Percentiles rank a stretch among this genome's conserved stretches.
phyloP scores from a whole-genome alignment of 2,329 filamentous ascomycete genomes.

The Corinectria fuckeliana region DNA sequence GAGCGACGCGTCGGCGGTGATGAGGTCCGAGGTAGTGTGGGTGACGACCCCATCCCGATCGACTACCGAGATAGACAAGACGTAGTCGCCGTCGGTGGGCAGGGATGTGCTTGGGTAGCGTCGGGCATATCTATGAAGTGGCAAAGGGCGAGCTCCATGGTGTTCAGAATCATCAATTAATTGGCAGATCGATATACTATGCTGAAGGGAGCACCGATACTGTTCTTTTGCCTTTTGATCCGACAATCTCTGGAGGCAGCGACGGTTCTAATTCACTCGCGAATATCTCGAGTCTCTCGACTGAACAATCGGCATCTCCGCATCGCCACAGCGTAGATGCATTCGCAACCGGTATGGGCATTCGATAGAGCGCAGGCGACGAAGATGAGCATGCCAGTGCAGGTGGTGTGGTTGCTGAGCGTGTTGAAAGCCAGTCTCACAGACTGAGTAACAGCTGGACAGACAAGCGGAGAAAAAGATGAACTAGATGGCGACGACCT shows the following conservation, averaged over 20 bases:
- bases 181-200: no score
- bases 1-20: slow-evolving; percentile 25
- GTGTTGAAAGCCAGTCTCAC: slow-evolving; percentile 71
- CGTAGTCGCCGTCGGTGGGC: neutral
- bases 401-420: slow-evolving; percentile 64
- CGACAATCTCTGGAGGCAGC: no score
- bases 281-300: no score
- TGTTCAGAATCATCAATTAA: neutral
- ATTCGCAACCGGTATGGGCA: slow-evolving; percentile 32
- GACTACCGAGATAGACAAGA: neutral
- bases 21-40: slow-evolving; percentile 1
- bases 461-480: slow-evolving; percentile 67
- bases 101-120: neutral
- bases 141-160: no score
- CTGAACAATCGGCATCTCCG: slow-evolving; percentile 25
- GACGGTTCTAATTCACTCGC: no score
- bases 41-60: neutral
- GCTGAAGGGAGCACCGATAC: no score
- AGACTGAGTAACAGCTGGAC: slow-evolving; percentile 68
- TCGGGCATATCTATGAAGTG: no score
- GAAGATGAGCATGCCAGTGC: slow-evolving; percentile 68
- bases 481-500: slow-evolving; percentile 60
- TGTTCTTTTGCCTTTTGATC: no score
- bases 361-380: slow-evolving; percentile 53
- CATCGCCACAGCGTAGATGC: slow-evolving; percentile 28